Conservation (phyloP, 1,139 yeast genomes). For the Sugiyamaella xylanicola region DNA sequence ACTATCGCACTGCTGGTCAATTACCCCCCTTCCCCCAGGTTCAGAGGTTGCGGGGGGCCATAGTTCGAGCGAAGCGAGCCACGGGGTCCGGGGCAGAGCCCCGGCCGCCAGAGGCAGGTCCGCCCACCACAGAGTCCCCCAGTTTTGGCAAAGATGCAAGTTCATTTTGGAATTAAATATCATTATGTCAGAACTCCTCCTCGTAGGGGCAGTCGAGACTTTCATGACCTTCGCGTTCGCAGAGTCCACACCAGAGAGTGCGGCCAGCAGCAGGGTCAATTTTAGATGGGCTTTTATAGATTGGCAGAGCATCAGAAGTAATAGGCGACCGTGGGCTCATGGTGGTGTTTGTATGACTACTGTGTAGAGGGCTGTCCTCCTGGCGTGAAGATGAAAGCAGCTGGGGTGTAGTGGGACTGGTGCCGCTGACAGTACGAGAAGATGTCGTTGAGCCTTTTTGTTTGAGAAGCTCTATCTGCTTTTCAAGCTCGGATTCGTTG, state of each 20-base stretch:
- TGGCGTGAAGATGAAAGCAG: constrained; percentile 3
- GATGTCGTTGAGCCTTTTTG: constrained; percentile 32
- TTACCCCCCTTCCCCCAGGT: too few relatives aligned
- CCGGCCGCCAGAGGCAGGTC: not conserved
- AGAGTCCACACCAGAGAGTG: constrained; percentile 83
- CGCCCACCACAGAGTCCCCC: not conserved
- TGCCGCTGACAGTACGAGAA: constrained; percentile 15
- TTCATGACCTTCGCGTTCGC: constrained; percentile 88
- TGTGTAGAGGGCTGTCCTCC: constrained; percentile 39
- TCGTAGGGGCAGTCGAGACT: constrained; percentile 88
- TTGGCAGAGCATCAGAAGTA: too few relatives aligned
- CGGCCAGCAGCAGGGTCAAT: constrained; percentile 76
- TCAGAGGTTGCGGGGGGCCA: too few relatives aligned
- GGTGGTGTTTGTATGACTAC: not conserved
- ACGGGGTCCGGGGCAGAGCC: not conserved
- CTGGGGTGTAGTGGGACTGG: constrained; percentile 13
- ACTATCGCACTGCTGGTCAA: too few relatives aligned
- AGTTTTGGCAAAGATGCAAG: too few relatives aligned
- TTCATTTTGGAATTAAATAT: not conserved
- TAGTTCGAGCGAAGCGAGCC: not conserved
- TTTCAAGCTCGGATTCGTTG: constrained; percentile 37
- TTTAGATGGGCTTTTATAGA: constrained; percentile 34
- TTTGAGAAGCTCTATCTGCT: constrained; percentile 36
- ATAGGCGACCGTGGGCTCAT: constrained; percentile 1
- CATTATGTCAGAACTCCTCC: constrained; percentile 45